Conservation (phyloP, 768 basidiomycete genomes). For the Albatrellus ellisii region DNA sequence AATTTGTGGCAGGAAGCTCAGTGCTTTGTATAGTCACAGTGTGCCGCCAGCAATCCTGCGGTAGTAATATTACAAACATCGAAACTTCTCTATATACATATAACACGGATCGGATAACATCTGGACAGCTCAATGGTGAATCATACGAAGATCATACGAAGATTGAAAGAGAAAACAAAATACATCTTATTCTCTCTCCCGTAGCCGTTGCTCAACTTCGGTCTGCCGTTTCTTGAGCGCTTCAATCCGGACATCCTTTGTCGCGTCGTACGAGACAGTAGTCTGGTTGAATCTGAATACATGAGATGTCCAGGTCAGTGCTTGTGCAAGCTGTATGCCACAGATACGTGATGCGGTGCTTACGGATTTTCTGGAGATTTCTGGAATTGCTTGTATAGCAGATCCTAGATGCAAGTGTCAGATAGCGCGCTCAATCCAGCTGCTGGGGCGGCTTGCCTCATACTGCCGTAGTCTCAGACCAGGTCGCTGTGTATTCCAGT, state of each 20-base stretch:
- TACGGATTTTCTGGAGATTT: conserved; percentile 95
- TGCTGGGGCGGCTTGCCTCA: conserved; percentile 32
- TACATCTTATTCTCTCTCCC: conserved; percentile 21
- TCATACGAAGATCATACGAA: too few relatives aligned
- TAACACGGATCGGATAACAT: too few relatives aligned
- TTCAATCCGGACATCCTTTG: conserved; percentile 74
- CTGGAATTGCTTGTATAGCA: conserved; percentile 90
- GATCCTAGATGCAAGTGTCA: conserved; percentile 35
- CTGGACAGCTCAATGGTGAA: too few relatives aligned
- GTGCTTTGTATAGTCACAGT: too few relatives aligned
- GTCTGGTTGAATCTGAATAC: conserved; percentile 68
- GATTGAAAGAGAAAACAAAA: too few relatives aligned
- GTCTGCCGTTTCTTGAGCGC: conserved; percentile 59
- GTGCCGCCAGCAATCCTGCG: too few relatives aligned
- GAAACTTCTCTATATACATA: too few relatives aligned
- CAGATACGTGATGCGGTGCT: conserved; percentile 17
- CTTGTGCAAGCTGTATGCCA: background rate
- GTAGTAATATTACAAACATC: too few relatives aligned
- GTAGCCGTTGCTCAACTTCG: conserved; percentile 53
- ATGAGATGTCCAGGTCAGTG: background rate
- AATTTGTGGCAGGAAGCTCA: too few relatives aligned
- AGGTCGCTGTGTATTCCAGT: conserved; percentile 44
- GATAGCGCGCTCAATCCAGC: background rate
- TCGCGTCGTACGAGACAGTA: conserved; percentile 68
- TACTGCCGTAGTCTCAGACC: conserved; percentile 88